Conservation (phyloP, 1,139 yeast species). For the Suhomyces choctaworum region DNA sequence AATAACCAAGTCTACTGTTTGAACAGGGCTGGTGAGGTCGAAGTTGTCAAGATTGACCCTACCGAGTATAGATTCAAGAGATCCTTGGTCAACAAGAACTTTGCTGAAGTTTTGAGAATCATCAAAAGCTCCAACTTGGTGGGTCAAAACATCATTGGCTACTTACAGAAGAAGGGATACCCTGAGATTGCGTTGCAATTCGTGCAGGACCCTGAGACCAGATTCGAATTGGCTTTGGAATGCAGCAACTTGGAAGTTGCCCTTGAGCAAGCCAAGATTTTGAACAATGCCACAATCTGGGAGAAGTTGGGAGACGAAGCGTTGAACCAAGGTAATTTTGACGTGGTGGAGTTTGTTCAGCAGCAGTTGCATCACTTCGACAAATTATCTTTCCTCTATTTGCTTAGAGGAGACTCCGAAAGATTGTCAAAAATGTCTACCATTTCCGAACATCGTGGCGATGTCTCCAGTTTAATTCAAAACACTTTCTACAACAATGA, state of each 20-base stretch:
- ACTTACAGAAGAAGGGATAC: slow-evolving; percentile 91
- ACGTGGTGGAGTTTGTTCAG: slow-evolving; percentile 81
- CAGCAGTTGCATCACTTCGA: slow-evolving; percentile 88
- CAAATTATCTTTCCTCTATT: slow-evolving; percentile 83
- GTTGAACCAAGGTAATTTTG: slow-evolving; percentile 81
- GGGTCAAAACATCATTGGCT: slow-evolving; percentile 95
- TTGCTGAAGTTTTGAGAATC: slow-evolving; percentile 86
- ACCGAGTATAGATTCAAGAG: slow-evolving; percentile 96
- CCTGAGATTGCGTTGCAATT: slow-evolving; percentile 95
- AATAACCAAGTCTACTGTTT: slow-evolving; percentile 77
- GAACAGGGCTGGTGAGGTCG: slow-evolving; percentile 83
- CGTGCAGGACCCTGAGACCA: slow-evolving; percentile 93
- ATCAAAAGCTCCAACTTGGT: slow-evolving; percentile 88
- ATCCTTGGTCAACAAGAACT: slow-evolving; percentile 86
- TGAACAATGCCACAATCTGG: slow-evolving; percentile 75
- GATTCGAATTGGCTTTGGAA: slow-evolving; percentile 93
- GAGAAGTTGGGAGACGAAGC: slow-evolving; percentile 85
- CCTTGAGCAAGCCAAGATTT: slow-evolving; percentile 79
- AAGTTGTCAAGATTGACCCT: slow-evolving; percentile 80
- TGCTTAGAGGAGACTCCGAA: slow-evolving; percentile 75
- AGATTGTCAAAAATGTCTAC: slow-evolving; percentile 81
- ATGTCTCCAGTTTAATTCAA: slow-evolving; percentile 75
- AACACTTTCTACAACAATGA: slow-evolving; percentile 80
- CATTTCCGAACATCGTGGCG: slow-evolving; percentile 89
- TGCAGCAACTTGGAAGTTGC: slow-evolving; percentile 89